These are phyloP conservation scores for Pyrenula aspistea DNA, from an alignment of 495 filamentous ascomycete species.

Conservation along the genomic window DNA sequence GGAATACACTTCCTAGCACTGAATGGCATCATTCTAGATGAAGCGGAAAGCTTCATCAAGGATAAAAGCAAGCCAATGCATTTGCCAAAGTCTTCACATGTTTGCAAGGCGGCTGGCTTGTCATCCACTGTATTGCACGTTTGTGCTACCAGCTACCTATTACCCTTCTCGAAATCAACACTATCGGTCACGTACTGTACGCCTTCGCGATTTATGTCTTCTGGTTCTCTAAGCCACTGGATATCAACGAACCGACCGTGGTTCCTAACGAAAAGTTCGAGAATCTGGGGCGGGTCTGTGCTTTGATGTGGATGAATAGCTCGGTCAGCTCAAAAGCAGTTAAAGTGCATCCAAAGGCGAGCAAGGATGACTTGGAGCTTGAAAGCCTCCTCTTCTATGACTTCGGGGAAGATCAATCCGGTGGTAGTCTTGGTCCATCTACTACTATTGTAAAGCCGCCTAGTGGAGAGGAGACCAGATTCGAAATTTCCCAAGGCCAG, in stretches of 20 bases:
- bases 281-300: not conserved
- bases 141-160: conserved; percentile 9
- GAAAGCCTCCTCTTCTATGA: not conserved
- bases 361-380: not conserved
- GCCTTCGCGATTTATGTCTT: conserved; percentile 17
- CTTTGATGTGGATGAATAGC: conserved; percentile 9
- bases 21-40: conserved; percentile 4
- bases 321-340: not conserved
- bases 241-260: conserved; percentile 12
- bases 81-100: conserved; percentile 18
- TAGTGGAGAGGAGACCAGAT: not conserved
- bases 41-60: conserved; percentile 10
- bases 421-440: not conserved
- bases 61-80: conserved; percentile 21
- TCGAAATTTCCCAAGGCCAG: not conserved
- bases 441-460: not conserved
- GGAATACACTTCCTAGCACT: conserved; percentile 6
- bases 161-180: conserved; percentile 19
- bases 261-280: not conserved
- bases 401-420: not conserved
- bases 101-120: conserved; percentile 20
- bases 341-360: not conserved
- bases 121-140: conserved; percentile 13
- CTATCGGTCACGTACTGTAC: conserved; percentile 19
- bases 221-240: conserved; percentile 23